phyloP scores from a whole-genome alignment of 257 asterid species.

The Coffea eugenioides region DNA sequence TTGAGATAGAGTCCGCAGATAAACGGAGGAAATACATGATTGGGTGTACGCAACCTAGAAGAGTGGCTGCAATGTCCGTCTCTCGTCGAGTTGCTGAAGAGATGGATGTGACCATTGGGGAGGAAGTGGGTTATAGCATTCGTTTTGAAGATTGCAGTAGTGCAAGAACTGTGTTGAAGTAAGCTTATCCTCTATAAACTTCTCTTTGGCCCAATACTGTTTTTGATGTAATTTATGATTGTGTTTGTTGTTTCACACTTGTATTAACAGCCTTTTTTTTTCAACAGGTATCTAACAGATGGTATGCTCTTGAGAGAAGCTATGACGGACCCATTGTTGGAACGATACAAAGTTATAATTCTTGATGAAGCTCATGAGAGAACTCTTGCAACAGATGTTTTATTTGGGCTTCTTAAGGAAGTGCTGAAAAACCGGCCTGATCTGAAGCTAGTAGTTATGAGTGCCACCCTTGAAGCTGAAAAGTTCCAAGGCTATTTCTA shows the following conservation, averaged over 20 bases:
- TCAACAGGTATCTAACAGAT: slow-evolving; percentile 84
- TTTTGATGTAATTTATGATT: not conserved
- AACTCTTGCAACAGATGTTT: slow-evolving; percentile 92
- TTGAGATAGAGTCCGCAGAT: slow-evolving; percentile 63
- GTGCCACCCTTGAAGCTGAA: slow-evolving; percentile 99
- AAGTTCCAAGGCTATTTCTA: slow-evolving; percentile 85
- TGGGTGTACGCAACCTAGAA: slow-evolving; percentile 95
- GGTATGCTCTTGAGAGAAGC: slow-evolving; percentile 99
- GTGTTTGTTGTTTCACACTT: not conserved
- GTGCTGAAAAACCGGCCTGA: slow-evolving; percentile 83
- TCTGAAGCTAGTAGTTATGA: slow-evolving; percentile 89
- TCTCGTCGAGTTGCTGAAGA: slow-evolving; percentile 98
- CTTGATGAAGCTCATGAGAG: slow-evolving; percentile 99
- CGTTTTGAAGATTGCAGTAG: slow-evolving; percentile 98
- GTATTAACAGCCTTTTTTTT: not conserved
- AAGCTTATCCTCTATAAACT: slow-evolving; percentile 9
- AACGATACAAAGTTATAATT: slow-evolving; percentile 90
- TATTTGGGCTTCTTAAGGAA: slow-evolving; percentile 93
- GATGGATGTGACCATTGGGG: slow-evolving; percentile 95
- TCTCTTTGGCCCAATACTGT: not conserved
- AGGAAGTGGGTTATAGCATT: slow-evolving; percentile 96
- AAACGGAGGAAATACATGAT: slow-evolving; percentile 82
- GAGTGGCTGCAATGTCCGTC: slow-evolving; percentile 99
- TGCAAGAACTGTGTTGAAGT: slow-evolving; percentile 79
- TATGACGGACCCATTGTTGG: slow-evolving; percentile 92